phyloP scores from a whole-genome alignment of 1,139 yeast species.

The Lodderomyces pseudojiufengensis region DNA sequence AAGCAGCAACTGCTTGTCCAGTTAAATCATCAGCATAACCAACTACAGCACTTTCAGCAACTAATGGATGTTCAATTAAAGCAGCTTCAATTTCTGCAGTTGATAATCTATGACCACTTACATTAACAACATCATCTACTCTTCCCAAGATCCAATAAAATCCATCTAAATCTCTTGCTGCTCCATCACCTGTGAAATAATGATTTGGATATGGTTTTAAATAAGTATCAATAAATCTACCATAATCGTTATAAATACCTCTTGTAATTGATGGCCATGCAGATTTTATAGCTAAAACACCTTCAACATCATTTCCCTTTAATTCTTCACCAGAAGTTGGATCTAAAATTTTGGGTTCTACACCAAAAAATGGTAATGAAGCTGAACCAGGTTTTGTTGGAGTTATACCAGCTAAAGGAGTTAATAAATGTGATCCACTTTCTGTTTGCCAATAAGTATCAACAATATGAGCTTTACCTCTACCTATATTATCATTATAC shows the following conservation, averaged over 20 bases:
- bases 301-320: conserved; percentile 61
- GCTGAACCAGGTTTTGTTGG: conserved; percentile 81
- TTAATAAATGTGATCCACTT: conserved; percentile 69
- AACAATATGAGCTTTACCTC: conserved; percentile 67
- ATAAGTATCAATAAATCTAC: conserved; percentile 66
- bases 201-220: conserved; percentile 65
- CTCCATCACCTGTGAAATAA: conserved; percentile 81
- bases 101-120: conserved; percentile 74
- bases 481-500: conserved; percentile 79
- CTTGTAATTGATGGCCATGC: conserved; percentile 82
- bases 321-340: conserved; percentile 70
- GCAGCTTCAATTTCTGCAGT: conserved; percentile 85
- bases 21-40: conserved; percentile 80
- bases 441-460: conserved; percentile 89
- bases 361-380: conserved; percentile 74
- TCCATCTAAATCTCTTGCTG: conserved; percentile 74
- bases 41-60: conserved; percentile 77
- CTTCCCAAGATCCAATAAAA: conserved; percentile 79
- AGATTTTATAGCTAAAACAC: conserved; percentile 66
- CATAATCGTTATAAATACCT: conserved; percentile 69
- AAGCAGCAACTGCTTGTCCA: conserved; percentile 81
- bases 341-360: conserved; percentile 64
- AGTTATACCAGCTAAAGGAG: conserved; percentile 70
- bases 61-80: conserved; percentile 62
- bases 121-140: conserved; percentile 81